Evolutionary conservation across 2,329 filamentous ascomycete species (phyloP).

Genomic region (Keithomyces neogunnii): DNA sequence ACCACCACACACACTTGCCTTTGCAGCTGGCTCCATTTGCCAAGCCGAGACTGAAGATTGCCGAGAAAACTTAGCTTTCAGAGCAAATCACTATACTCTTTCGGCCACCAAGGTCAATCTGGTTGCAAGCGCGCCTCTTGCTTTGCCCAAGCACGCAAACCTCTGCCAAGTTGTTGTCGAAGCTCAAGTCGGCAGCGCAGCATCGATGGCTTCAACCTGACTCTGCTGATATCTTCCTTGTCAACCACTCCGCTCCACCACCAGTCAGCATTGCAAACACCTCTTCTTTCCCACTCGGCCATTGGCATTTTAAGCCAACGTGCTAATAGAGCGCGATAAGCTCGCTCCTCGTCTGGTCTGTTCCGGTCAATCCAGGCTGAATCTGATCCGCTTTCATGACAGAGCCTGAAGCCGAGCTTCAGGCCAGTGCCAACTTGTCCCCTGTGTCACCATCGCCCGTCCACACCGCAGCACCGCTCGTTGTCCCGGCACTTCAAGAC

Average conservation of each 20-base stretch:
- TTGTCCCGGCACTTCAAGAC: conserved; percentile 42
- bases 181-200: neutral
- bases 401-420: conserved; percentile 35
- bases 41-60: neutral
- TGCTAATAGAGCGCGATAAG: neutral
- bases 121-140: neutral
- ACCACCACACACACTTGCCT: neutral
- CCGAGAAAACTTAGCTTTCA: neutral
- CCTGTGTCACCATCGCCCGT: conserved; percentile 42
- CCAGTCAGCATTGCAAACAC: neutral
- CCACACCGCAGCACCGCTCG: conserved; percentile 35
- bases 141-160: neutral
- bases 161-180: neutral
- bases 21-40: neutral
- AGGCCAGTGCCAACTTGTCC: conserved; percentile 44
- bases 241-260: neutral
- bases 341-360: conserved; percentile 5
- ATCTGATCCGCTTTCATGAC: conserved; percentile 30
- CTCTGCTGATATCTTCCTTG: neutral
- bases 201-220: neutral
- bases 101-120: neutral
- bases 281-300: neutral
- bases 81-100: neutral
- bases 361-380: conserved; percentile 5
- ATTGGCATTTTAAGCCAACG: neutral